A percentile compares a stretch with the other conserved stretches of the same genome.
These are phyloP conservation scores for Nannizzia gypsea DNA, from an alignment of 2,329 filamentous ascomycete genomes.

Conservation along the genomic window DNA sequence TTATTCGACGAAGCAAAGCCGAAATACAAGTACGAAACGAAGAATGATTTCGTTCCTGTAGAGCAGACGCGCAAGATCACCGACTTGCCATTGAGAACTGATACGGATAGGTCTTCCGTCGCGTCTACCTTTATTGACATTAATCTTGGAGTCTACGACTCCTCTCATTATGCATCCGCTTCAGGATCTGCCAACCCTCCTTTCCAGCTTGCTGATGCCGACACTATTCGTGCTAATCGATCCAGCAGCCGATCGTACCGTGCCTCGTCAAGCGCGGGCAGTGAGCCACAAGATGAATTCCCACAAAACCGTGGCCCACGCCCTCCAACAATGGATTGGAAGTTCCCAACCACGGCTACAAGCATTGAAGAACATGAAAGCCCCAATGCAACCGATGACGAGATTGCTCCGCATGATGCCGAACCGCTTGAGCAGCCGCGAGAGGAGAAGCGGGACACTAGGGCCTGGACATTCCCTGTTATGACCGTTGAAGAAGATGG, in stretches of 20 bases:
- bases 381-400: neutral
- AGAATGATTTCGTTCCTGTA: slow-evolving; percentile 39
- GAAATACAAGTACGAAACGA: slow-evolving; percentile 47
- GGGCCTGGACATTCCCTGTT: slow-evolving; percentile 46
- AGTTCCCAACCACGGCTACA: slow-evolving; percentile 25
- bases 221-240: slow-evolving; percentile 46
- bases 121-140: slow-evolving; percentile 43
- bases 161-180: slow-evolving; percentile 40
- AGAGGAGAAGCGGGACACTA: slow-evolving; percentile 29
- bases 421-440: slow-evolving; percentile 9
- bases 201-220: slow-evolving; percentile 40
- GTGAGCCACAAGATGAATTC: slow-evolving; percentile 22
- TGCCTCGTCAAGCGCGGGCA: slow-evolving; percentile 25
- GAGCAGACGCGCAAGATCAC: slow-evolving; percentile 35
- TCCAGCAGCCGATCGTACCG: slow-evolving; percentile 37
- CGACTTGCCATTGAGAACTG: slow-evolving; percentile 42
- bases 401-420: slow-evolving; percentile 8
- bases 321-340: slow-evolving; percentile 39
- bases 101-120: slow-evolving; percentile 37
- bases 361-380: slow-evolving; percentile 6
- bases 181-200: slow-evolving; percentile 39
- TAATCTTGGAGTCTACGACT: slow-evolving; percentile 44
- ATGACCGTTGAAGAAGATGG: slow-evolving; percentile 22
- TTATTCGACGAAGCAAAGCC: slow-evolving; percentile 45
- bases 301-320: slow-evolving; percentile 27